Conservation (phyloP, 2,329 filamentous ascomycete species). For the Talaromyces sp. region DNA sequence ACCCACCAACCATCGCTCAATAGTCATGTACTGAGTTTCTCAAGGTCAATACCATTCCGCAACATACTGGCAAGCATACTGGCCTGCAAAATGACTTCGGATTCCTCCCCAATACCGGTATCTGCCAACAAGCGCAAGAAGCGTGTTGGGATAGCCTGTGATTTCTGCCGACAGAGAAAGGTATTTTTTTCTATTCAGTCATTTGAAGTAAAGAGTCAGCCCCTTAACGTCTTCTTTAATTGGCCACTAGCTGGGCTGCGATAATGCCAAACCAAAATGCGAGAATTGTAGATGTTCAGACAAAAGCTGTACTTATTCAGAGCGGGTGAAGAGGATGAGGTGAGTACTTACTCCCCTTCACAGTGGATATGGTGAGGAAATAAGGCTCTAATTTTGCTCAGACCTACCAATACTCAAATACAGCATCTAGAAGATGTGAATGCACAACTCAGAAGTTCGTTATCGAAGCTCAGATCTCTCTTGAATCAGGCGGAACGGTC, state of each 20-base stretch:
- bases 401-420: conserved; percentile 27
- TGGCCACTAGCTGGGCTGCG: conserved; percentile 50
- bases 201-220: no score
- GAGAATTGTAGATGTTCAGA: conserved; percentile 45
- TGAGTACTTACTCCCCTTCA: background rate
- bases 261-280: conserved; percentile 42
- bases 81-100: background rate
- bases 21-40: no score
- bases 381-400: background rate
- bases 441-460: conserved; percentile 19
- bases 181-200: conserved; percentile 11
- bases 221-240: background rate
- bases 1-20: no score
- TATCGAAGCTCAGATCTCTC: conserved; percentile 8
- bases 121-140: conserved; percentile 8
- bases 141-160: conserved; percentile 27
- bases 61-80: no score
- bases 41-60: no score
- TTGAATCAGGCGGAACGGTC: background rate
- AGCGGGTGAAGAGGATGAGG: conserved; percentile 27
- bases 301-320: conserved; percentile 42
- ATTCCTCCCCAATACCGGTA: background rate
- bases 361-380: background rate
- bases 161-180: conserved; percentile 36
- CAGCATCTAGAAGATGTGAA: conserved; percentile 24